These are phyloP conservation scores for Nicotiana attenuata DNA, from an alignment of 257 asterid genomes.

Conservation along the genomic window DNA sequence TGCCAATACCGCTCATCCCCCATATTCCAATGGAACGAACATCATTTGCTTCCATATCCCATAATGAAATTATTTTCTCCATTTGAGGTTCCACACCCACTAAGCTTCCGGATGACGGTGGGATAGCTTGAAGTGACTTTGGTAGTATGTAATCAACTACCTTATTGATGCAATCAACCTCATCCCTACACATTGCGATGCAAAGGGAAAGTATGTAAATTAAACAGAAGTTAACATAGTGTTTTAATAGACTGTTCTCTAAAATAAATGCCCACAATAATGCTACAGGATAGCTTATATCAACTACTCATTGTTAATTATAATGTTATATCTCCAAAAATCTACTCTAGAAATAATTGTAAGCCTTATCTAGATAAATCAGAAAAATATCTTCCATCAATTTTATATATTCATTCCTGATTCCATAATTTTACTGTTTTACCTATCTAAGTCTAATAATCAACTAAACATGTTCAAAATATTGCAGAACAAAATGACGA, in stretches of 20 bases:
- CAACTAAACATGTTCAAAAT: too few relatives aligned
- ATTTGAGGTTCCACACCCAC: conserved; percentile 7
- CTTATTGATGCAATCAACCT: background rate
- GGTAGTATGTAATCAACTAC: background rate
- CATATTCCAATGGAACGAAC: conserved; percentile 5
- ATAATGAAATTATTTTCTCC: background rate
- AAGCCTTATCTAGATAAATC: too few relatives aligned
- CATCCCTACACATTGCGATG: background rate
- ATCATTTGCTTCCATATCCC: background rate
- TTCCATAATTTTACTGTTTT: too few relatives aligned
- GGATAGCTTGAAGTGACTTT: background rate
- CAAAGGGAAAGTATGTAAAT: background rate
- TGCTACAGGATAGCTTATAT: background rate
- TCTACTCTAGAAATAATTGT: too few relatives aligned
- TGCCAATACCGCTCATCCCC: conserved; percentile 13
- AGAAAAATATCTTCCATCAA: too few relatives aligned
- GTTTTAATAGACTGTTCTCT: background rate
- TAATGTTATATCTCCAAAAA: too few relatives aligned
- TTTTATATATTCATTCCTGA: too few relatives aligned
- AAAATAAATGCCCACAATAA: background rate
- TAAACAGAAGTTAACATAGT: background rate
- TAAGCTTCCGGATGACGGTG: background rate
- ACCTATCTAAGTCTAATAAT: too few relatives aligned
- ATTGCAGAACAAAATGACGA: too few relatives aligned
- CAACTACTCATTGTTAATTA: too few relatives aligned